A percentile compares a stretch with the other conserved stretches of the same genome.
These are phyloP conservation scores for Paraphoma chrysanthemicola DNA, from an alignment of 2,329 filamentous ascomycete species.

Conservation along the genomic window DNA sequence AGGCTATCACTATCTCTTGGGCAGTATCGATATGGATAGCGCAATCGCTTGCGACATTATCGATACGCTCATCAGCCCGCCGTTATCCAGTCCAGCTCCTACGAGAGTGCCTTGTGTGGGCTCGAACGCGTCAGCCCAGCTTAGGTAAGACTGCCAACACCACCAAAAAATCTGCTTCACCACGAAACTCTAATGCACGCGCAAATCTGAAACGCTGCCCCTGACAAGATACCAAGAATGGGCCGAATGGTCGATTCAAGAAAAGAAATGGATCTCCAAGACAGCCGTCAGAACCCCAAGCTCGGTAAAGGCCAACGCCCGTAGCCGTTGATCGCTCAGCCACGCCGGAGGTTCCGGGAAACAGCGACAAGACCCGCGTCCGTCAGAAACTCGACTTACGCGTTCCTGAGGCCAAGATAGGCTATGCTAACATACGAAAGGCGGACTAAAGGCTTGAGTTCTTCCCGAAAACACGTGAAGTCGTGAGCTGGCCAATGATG, in stretches of 20 bases:
- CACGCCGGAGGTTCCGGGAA: not conserved
- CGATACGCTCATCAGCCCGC: not conserved
- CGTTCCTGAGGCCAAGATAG: slow-evolving; percentile 5
- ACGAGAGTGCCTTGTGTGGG: not conserved
- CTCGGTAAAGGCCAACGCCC: not conserved
- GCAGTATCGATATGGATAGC: too few species aligned
- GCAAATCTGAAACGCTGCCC: not conserved
- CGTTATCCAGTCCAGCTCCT: not conserved
- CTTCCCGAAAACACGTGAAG: not conserved
- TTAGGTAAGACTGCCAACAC: not conserved
- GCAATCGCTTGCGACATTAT: not conserved
- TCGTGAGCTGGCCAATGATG: slow-evolving; percentile 1
- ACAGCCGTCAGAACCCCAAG: not conserved
- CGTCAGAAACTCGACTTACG: not conserved
- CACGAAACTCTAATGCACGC: not conserved
- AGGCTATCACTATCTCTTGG: too few species aligned
- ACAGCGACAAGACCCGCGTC: not conserved
- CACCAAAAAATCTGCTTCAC: not conserved
- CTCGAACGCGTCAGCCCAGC: not conserved
- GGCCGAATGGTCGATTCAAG: not conserved
- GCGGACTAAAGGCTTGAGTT: not conserved
- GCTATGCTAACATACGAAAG: not conserved
- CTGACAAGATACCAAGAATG: not conserved
- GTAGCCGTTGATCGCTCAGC: not conserved
- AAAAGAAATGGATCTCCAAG: not conserved